Percentiles rank a stretch among this genome's conserved stretches.
phyloP scores from a whole-genome alignment of 1,284 basidiomycete genomes.

The Lignosus rhinocerotis region DNA sequence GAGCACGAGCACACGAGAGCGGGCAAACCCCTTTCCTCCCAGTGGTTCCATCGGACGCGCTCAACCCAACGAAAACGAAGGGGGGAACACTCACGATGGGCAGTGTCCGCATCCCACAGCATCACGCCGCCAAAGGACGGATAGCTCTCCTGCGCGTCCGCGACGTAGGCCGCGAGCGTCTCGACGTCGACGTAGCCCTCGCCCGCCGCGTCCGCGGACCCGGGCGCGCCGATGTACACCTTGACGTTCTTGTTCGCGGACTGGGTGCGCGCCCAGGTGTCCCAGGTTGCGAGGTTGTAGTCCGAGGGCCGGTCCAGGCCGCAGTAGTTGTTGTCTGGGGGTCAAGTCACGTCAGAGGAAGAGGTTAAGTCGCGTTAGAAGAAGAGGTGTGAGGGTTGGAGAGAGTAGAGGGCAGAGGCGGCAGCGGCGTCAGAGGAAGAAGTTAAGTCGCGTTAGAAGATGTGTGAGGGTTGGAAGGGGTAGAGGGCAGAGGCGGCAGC shows the following conservation, averaged over 20 bases:
- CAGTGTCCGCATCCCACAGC: conserved; percentile 42
- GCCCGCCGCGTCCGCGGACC: conserved; percentile 44
- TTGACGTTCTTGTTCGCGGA: conserved; percentile 59
- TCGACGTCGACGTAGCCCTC: conserved; percentile 50
- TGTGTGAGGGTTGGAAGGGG: not conserved
- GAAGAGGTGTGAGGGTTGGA: not conserved
- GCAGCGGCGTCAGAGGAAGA: no score
- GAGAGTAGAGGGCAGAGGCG: no score
- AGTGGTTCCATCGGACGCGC: no score
- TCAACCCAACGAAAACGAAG: no score
- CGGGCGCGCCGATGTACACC: conserved; percentile 62
- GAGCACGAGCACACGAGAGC: no score
- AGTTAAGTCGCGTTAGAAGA: not conserved
- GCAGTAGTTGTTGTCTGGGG: conserved; percentile 59
- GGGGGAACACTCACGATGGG: conserved; percentile 25
- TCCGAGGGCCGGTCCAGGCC: conserved; percentile 36
- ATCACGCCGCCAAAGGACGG: conserved; percentile 68
- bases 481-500: no score
- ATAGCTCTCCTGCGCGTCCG: conserved; percentile 45
- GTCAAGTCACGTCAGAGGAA: no score
- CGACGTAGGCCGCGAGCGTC: conserved; percentile 45
- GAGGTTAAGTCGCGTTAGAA: not conserved
- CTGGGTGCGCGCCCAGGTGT: conserved; percentile 55
- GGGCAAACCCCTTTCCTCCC: no score
- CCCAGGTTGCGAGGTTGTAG: conserved; percentile 52